These are phyloP conservation scores for Geotrichum candidum DNA, from an alignment of 1,139 yeast species.

Conservation along the genomic window DNA sequence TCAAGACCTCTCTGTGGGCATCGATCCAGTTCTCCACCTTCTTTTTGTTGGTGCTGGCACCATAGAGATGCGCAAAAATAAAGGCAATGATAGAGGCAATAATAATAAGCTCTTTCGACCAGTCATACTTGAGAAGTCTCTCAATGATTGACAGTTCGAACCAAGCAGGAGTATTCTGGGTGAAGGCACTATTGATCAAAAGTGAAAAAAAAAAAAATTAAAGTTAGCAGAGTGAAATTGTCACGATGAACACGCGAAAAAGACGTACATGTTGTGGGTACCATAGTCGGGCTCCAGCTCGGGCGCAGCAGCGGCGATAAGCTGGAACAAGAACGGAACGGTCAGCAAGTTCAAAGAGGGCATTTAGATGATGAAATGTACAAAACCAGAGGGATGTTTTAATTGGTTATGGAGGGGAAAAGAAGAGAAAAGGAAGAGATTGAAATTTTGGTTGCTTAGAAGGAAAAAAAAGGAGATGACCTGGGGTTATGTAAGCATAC, in stretches of 20 bases:
- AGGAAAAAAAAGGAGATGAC: background rate
- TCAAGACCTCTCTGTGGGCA: conserved; percentile 46
- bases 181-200: conserved; percentile 5
- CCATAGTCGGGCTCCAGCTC: conserved; percentile 8
- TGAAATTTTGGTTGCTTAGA: background rate
- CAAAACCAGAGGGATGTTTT: background rate
- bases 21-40: conserved; percentile 50
- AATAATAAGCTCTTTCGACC: conserved; percentile 67
- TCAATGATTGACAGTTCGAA: conserved; percentile 31
- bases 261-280: conserved; percentile 17
- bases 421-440: background rate
- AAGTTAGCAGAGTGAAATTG: background rate
- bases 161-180: conserved; percentile 29
- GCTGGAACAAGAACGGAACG: conserved; percentile 6
- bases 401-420: background rate
- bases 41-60: conserved; percentile 52
- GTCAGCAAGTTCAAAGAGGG: background rate
- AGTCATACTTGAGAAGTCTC: conserved; percentile 49
- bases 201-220: background rate
- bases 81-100: conserved; percentile 43
- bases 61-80: conserved; percentile 43
- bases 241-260: background rate
- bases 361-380: background rate
- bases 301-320: conserved; percentile 4
- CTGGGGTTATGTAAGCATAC: background rate